Percentiles rank a stretch among this genome's conserved stretches.
Conservation (phyloP, 2,329 filamentous ascomycete species). For the Fusarium pseudonygamai region DNA sequence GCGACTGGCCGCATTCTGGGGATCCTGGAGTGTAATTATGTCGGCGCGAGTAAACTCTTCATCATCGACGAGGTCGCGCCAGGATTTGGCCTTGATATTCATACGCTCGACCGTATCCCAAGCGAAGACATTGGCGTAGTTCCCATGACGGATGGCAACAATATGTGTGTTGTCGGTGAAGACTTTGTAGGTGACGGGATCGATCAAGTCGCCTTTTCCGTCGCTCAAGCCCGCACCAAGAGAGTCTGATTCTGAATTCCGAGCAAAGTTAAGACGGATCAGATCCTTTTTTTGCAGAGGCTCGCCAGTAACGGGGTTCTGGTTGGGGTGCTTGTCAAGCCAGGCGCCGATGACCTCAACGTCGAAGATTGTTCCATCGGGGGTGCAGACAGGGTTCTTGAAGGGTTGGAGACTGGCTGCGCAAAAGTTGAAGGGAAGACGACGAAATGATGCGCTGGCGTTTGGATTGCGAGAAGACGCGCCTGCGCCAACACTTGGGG, state of each 20-base stretch:
- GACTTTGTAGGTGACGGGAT: slow-evolving; percentile 96
- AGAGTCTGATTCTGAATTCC: slow-evolving; percentile 78
- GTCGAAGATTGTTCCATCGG: slow-evolving; percentile 90
- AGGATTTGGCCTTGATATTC: slow-evolving; percentile 97
- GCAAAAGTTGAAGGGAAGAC: slow-evolving; percentile 98
- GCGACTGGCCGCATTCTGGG: slow-evolving; percentile 84
- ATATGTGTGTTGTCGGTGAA: slow-evolving; percentile 99
- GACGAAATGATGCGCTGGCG: slow-evolving; percentile 73
- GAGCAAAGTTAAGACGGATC: slow-evolving; percentile 89
- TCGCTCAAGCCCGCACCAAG: slow-evolving; percentile 60
- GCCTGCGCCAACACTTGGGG: slow-evolving; percentile 78
- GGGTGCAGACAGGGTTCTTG: slow-evolving; percentile 90
- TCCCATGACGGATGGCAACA: slow-evolving; percentile 81
- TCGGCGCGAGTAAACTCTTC: slow-evolving; percentile 87
- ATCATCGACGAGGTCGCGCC: slow-evolving; percentile 90
- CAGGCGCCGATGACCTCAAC: slow-evolving; percentile 93
- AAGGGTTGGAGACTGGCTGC: slow-evolving; percentile 96
- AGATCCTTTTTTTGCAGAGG: slow-evolving; percentile 83
- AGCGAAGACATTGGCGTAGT: slow-evolving; percentile 93
- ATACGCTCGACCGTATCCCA: slow-evolving; percentile 95
- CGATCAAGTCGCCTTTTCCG: slow-evolving; percentile 81
- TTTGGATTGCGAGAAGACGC: slow-evolving; percentile 62
- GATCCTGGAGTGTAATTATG: slow-evolving; percentile 96
- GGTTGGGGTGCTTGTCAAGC: slow-evolving; percentile 87
- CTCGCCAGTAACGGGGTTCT: slow-evolving; percentile 87